These are phyloP conservation scores for Pythium dissotocum DNA, from an alignment of 352 stramenopile species.

Conservation along the genomic window DNA sequence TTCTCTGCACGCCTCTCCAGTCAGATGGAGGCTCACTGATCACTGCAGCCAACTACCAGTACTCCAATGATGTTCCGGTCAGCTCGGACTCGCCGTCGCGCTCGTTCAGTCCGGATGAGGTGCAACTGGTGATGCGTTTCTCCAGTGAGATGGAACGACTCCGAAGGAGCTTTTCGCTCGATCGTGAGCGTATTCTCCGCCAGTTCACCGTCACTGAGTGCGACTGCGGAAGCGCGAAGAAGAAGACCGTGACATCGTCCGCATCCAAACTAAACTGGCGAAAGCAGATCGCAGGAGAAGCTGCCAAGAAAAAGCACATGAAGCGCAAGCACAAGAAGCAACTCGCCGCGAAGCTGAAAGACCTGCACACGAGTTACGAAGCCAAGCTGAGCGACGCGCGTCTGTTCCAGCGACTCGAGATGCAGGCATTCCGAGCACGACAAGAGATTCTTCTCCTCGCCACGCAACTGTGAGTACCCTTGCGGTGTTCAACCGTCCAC, in stretches of 20 bases:
- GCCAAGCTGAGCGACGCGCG: slow-evolving; percentile 22
- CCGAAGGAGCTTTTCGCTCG: slow-evolving; percentile 4
- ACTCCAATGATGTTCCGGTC: not conserved
- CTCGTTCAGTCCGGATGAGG: slow-evolving; percentile 12
- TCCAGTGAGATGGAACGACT: slow-evolving; percentile 23
- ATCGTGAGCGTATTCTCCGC: slow-evolving; percentile 18
- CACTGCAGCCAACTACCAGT: slow-evolving; percentile 18
- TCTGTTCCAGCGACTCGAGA: slow-evolving; percentile 26
- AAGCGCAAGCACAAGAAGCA: slow-evolving; percentile 75
- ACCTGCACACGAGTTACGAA: slow-evolving; percentile 13
- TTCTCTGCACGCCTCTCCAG: slow-evolving; percentile 13
- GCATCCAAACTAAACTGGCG: slow-evolving; percentile 46
- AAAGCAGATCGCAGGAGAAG: slow-evolving; percentile 48
- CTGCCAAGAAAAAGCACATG: slow-evolving; percentile 66
- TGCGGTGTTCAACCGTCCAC: not conserved
- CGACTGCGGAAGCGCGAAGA: slow-evolving; percentile 16
- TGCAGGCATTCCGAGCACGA: slow-evolving; percentile 21
- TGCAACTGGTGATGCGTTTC: slow-evolving; percentile 24
- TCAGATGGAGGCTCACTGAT: slow-evolving; percentile 21
- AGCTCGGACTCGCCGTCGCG: too few species aligned
- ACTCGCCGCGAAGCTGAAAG: slow-evolving; percentile 38
- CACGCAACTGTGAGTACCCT: slow-evolving; percentile 2
- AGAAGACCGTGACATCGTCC: not conserved
- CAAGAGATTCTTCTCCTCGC: slow-evolving; percentile 25
- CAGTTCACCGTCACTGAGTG: slow-evolving; percentile 19